These are phyloP conservation scores for Selenicereus undatus DNA, from an alignment of 148 eudicot species.

Conservation along the genomic window DNA sequence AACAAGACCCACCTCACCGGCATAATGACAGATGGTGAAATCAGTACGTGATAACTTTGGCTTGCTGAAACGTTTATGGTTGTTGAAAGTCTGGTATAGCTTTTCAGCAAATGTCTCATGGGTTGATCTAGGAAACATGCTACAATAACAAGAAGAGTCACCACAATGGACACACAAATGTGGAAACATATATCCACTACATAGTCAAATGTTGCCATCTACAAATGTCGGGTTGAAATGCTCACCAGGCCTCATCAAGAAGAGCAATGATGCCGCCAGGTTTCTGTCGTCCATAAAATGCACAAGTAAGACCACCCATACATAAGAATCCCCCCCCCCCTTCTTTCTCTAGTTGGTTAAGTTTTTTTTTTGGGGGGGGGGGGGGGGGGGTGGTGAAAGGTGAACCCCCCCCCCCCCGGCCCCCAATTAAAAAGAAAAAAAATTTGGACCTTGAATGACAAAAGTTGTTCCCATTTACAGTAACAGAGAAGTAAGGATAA, in stretches of 20 bases:
- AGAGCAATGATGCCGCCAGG: slow-evolving; percentile 97
- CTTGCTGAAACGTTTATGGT: slow-evolving; percentile 87
- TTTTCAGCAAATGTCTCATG: slow-evolving; percentile 89
- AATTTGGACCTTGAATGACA: neutral
- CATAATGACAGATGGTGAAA: slow-evolving; percentile 89
- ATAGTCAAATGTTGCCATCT: neutral
- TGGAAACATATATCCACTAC: neutral
- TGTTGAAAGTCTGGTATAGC: slow-evolving; percentile 87
- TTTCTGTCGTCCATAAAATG: slow-evolving; percentile 52
- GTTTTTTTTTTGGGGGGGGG: too few species aligned
- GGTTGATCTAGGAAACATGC: slow-evolving; percentile 93
- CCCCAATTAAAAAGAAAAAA: too few species aligned
- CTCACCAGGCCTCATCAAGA: slow-evolving; percentile 97
- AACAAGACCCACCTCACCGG: slow-evolving; percentile 71
- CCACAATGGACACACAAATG: neutral
- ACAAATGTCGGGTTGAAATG: slow-evolving; percentile 16
- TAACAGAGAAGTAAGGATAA: neutral
- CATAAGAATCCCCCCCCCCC: neutral
- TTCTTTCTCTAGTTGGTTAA: neutral
- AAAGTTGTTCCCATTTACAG: neutral
- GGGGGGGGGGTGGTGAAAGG: too few species aligned
- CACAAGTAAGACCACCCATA: slow-evolving; percentile 6
- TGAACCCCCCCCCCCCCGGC: too few species aligned
- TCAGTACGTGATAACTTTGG: slow-evolving; percentile 86
- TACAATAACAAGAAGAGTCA: slow-evolving; percentile 26